Conservation (phyloP, 179 eudicot species). For the Beta corolliflora region DNA sequence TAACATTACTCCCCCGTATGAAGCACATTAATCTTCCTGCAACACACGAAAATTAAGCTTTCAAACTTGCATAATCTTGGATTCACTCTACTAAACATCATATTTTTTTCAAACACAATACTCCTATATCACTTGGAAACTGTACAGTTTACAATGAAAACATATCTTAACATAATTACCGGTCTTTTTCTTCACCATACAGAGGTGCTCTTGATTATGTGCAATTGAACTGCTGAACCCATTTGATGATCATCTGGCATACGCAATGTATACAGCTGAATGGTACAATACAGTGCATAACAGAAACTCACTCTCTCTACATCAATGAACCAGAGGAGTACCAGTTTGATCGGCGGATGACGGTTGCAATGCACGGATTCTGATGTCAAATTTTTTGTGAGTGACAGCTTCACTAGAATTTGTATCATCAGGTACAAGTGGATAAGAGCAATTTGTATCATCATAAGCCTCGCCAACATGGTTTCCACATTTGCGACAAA, state of each 20-base stretch:
- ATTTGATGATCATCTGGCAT: not conserved
- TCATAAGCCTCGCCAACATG: constrained; percentile 59
- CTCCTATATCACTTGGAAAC: constrained; percentile 10
- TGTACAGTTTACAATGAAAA: constrained; percentile 26
- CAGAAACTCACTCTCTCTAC: not conserved
- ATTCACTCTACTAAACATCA: not conserved
- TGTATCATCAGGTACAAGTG: constrained; percentile 45
- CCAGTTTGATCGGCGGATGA: constrained; percentile 49
- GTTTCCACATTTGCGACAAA: constrained; percentile 75
- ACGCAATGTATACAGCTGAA: not conserved
- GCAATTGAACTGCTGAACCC: constrained; percentile 16
- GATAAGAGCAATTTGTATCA: constrained; percentile 38
- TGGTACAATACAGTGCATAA: not conserved
- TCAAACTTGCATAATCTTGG: not conserved
- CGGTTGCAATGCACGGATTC: constrained; percentile 76
- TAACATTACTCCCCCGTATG: not conserved
- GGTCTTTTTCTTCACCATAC: not conserved
- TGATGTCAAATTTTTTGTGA: constrained; percentile 58
- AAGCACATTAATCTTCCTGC: not conserved
- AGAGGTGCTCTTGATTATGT: constrained; percentile 17
- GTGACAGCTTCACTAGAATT: constrained; percentile 37
- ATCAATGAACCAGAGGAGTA: constrained; percentile 41
- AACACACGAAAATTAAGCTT: not conserved
- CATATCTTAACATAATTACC: not conserved
- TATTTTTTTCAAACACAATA: not conserved